phyloP scores from a whole-genome alignment of 108 stramenopile genomes.

The Skeletonema tropicum region DNA sequence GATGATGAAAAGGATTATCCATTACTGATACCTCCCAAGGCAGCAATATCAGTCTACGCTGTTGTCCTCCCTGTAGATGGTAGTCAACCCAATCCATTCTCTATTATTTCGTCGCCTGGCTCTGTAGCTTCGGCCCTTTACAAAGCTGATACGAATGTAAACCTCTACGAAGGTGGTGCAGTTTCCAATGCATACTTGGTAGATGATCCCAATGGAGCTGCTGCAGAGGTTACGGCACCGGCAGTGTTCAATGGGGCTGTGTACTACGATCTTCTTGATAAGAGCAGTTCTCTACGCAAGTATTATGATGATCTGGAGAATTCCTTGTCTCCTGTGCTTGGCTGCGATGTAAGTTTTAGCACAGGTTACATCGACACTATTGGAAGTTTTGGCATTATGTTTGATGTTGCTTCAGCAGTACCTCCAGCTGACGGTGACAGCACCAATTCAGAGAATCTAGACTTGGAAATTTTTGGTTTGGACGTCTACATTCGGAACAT shows the following conservation, averaged over 20 bases:
- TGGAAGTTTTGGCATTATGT: slow-evolving; percentile 41
- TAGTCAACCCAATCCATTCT: neutral
- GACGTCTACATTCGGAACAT: slow-evolving; percentile 41
- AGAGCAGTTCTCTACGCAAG: slow-evolving; percentile 8
- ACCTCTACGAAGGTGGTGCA: slow-evolving; percentile 10
- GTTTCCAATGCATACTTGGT: slow-evolving; percentile 22
- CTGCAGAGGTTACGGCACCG: slow-evolving; percentile 9
- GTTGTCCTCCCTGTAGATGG: slow-evolving; percentile 5
- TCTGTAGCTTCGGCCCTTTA: neutral
- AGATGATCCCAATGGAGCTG: slow-evolving; percentile 8
- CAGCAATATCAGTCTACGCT: slow-evolving; percentile 1
- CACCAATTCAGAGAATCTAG: slow-evolving; percentile 10
- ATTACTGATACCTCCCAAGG: slow-evolving; percentile 16
- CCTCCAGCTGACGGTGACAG: neutral
- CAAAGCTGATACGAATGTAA: slow-evolving; percentile 3
- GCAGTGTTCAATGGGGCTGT: slow-evolving; percentile 36
- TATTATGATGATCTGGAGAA: slow-evolving; percentile 31
- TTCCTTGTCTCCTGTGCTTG: slow-evolving; percentile 18
- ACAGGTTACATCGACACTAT: slow-evolving; percentile 37
- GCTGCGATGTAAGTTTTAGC: slow-evolving; percentile 15
- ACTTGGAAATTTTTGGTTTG: slow-evolving; percentile 38
- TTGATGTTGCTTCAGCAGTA: slow-evolving; percentile 35
- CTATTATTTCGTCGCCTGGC: slow-evolving; percentile 6
- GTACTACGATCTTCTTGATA: slow-evolving; percentile 31
- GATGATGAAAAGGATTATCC: slow-evolving; percentile 16